A percentile compares a stretch with the other conserved stretches of the same genome.
These are phyloP conservation scores for Debaryomyces coudertii DNA, from an alignment of 1,139 yeast genomes.

Conservation along the genomic window DNA sequence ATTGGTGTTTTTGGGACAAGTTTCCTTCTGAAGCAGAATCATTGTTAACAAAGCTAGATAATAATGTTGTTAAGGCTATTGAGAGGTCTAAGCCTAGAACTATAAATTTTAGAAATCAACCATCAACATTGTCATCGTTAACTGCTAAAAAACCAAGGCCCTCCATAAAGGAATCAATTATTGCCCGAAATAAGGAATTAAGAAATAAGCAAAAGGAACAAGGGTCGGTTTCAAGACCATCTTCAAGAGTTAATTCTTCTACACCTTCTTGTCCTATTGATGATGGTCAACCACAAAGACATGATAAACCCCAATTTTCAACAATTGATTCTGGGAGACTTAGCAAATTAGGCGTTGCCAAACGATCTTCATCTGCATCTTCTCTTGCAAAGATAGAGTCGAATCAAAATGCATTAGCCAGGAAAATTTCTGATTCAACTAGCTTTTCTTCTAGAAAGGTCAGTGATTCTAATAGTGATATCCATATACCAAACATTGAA, in stretches of 20 bases:
- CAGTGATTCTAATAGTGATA: not conserved
- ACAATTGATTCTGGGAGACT: not conserved
- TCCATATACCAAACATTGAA: not conserved
- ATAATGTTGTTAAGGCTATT: constrained; percentile 40
- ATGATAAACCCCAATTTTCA: not conserved
- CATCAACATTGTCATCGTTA: constrained; percentile 7
- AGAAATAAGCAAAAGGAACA: constrained; percentile 26
- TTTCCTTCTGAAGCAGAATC: constrained; percentile 54
- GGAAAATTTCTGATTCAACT: not conserved
- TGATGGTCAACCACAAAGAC: constrained; percentile 1
- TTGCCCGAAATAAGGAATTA: constrained; percentile 39
- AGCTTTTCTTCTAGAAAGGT: not conserved
- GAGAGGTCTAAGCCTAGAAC: constrained; percentile 53
- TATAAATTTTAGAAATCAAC: constrained; percentile 13
- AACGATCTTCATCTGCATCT: constrained; percentile 11
- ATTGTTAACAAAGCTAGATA: constrained; percentile 51
- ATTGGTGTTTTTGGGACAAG: constrained; percentile 64
- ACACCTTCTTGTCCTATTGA: constrained; percentile 5
- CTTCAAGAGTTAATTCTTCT: constrained; percentile 23
- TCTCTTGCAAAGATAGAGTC: constrained; percentile 5
- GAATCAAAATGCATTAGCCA: not conserved
- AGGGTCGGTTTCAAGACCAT: constrained; percentile 24
- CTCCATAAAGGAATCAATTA: constrained; percentile 37
- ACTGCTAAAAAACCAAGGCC: constrained; percentile 24
- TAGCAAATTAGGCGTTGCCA: constrained; percentile 12